These are phyloP conservation scores for Articulospora tetracladia DNA, from an alignment of 495 filamentous ascomycete species.

Conservation along the genomic window DNA sequence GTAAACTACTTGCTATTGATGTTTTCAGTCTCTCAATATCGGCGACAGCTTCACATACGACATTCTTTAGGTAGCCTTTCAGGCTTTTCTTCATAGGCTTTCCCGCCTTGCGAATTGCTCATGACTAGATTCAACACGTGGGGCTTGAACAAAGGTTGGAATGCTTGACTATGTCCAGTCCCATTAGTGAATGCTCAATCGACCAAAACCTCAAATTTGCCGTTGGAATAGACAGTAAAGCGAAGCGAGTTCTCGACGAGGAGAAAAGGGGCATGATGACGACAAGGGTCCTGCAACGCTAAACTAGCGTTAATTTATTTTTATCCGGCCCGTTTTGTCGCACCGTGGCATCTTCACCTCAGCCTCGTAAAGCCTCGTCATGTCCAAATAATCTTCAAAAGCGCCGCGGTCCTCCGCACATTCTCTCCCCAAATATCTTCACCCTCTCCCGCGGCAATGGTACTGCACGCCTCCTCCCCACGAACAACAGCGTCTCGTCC, in stretches of 20 bases:
- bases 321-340: neutral
- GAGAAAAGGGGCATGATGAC: neutral
- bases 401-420: neutral
- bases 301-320: neutral
- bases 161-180: too few species aligned
- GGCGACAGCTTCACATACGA: too few species aligned
- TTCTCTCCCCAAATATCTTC: neutral
- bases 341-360: slow-evolving; percentile 1
- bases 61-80: too few species aligned
- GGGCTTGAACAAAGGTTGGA: too few species aligned
- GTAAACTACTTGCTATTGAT: too few species aligned
- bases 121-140: too few species aligned
- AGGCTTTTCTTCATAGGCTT: too few species aligned
- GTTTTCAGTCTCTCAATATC: too few species aligned
- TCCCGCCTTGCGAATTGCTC: too few species aligned
- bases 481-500: slow-evolving; percentile 7
- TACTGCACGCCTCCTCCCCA: slow-evolving; percentile 11
- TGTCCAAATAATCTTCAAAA: neutral
- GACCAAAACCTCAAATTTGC: too few species aligned
- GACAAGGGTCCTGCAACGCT: neutral
- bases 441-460: neutral
- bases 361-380: slow-evolving; percentile 3
- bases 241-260: neutral
- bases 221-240: too few species aligned
- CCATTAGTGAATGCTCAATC: too few species aligned